A percentile compares a stretch with the other conserved stretches of the same genome.
These are phyloP conservation scores for Veloboletus limbatus DNA, from an alignment of 1,284 basidiomycete genomes.

Conservation along the genomic window DNA sequence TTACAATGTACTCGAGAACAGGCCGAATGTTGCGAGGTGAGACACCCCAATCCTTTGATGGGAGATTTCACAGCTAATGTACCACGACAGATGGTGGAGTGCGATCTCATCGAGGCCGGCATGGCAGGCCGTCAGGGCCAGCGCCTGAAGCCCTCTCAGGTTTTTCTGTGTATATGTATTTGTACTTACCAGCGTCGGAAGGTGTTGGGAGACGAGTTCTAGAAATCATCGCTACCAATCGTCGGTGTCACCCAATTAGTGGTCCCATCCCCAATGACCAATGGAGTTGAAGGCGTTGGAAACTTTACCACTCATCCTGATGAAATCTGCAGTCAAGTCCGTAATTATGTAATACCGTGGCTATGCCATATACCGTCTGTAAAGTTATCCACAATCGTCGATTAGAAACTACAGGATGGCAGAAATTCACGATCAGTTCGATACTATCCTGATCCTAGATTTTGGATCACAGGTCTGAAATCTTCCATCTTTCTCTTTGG, in stretches of 20 bases:
- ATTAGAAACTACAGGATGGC: constrained; percentile 50
- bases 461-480: constrained; percentile 90
- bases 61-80: neutral
- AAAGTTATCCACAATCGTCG: neutral
- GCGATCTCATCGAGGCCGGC: constrained; percentile 36
- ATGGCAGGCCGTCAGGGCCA: constrained; percentile 38
- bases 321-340: too few species aligned
- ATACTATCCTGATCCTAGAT: constrained; percentile 95
- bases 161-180: neutral
- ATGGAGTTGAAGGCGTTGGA: too few species aligned
- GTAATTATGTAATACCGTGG: too few species aligned
- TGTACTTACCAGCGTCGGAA: too few species aligned
- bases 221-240: too few species aligned
- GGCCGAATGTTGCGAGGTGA: constrained; percentile 31
- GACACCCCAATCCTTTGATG: neutral
- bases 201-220: too few species aligned
- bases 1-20: constrained; percentile 21
- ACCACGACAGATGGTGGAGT: constrained; percentile 37
- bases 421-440: constrained; percentile 93
- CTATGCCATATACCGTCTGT: too few species aligned
- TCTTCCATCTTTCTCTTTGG: neutral
- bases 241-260: too few species aligned
- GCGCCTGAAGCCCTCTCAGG: constrained; percentile 14
- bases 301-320: too few species aligned
- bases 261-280: too few species aligned